Conservation (phyloP, 2,329 filamentous ascomycete species). For the Microdochium bolleyi region DNA sequence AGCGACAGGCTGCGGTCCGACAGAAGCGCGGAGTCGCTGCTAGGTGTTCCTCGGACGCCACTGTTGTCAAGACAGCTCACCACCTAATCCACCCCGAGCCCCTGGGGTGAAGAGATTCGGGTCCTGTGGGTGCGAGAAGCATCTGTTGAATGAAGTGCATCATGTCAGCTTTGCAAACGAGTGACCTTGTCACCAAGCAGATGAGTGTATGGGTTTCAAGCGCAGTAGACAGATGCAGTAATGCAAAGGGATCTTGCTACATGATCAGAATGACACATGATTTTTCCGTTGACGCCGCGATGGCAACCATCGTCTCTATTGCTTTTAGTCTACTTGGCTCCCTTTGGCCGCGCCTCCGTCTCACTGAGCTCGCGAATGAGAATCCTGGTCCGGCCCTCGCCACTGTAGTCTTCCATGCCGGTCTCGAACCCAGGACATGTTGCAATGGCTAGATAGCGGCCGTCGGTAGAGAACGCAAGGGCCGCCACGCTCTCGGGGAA, state of each 20-base stretch:
- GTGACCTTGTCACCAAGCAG: too few species aligned
- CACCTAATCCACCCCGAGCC: neutral
- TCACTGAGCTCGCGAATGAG: slow-evolving; percentile 79
- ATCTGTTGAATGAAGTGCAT: neutral
- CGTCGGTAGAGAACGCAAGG: slow-evolving; percentile 69
- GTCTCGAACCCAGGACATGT: slow-evolving; percentile 85
- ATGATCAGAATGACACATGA: neutral
- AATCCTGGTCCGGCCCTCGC: slow-evolving; percentile 67
- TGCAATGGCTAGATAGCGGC: slow-evolving; percentile 69
- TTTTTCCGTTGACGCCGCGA: neutral
- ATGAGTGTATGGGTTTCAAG: too few species aligned
- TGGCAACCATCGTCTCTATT: neutral
- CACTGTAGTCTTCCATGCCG: slow-evolving; percentile 70
- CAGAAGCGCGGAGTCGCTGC: neutral
- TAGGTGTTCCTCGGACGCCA: neutral
- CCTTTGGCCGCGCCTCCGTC: slow-evolving; percentile 82
- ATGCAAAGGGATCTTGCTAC: neutral
- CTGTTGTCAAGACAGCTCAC: neutral
- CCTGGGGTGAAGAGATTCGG: neutral
- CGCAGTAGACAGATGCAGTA: too few species aligned
- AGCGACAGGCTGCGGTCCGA: neutral
- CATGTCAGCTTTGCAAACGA: too few species aligned
- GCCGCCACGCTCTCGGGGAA: slow-evolving; percentile 73
- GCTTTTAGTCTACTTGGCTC: slow-evolving; percentile 45
- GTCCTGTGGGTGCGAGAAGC: neutral